Percentiles rank a stretch among this genome's conserved stretches.
Evolutionary conservation across 441 rosid species (phyloP).

Genomic region (Populus tomentosa): DNA sequence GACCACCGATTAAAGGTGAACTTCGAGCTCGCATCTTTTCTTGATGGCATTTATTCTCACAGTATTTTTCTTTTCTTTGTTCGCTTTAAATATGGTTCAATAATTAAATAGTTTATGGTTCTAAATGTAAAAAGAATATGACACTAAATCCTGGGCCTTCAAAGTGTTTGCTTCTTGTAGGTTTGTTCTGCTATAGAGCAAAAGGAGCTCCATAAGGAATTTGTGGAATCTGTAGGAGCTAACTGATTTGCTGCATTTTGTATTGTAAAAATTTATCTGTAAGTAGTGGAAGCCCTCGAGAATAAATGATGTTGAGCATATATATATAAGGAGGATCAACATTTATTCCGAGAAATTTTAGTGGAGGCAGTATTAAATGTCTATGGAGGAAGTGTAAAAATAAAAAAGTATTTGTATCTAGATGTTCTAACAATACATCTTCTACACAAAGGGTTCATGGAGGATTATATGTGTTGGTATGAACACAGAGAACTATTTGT

Average conservation of each 20-base stretch:
- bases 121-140: not conserved
- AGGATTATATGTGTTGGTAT: too few relatives aligned
- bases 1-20: slow-evolving; percentile 94
- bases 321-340: not conserved
- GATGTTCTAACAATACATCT: too few relatives aligned
- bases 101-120: not conserved
- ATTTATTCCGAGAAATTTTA: too few relatives aligned
- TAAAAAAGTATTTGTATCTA: too few relatives aligned
- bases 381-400: too few relatives aligned
- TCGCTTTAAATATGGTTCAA: not conserved
- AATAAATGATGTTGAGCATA: not conserved
- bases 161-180: slow-evolving; percentile 33
- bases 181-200: slow-evolving; percentile 78
- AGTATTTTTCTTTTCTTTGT: not conserved
- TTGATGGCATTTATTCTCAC: slow-evolving; percentile 43
- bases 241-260: slow-evolving; percentile 19
- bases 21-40: slow-evolving; percentile 73
- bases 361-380: too few relatives aligned
- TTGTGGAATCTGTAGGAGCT: slow-evolving; percentile 59
- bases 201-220: slow-evolving; percentile 79
- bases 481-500: too few relatives aligned
- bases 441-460: too few relatives aligned
- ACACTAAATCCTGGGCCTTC: not conserved
- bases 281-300: not conserved
- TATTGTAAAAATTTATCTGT: not conserved